Conservation (phyloP, 2,329 filamentous ascomycete genomes). For the Epichloe sylvatica region DNA sequence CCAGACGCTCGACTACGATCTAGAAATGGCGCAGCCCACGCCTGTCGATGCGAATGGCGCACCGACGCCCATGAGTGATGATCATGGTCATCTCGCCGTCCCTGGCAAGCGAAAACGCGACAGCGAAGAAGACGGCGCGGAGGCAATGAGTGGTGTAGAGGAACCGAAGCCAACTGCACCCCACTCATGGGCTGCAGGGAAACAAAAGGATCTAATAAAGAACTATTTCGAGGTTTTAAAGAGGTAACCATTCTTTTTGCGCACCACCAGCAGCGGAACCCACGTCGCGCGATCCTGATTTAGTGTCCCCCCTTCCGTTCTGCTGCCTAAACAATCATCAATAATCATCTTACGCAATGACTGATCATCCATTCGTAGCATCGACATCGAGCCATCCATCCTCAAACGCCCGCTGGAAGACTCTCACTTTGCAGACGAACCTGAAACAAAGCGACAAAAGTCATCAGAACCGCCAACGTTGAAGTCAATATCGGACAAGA, state of each 20-base stretch:
- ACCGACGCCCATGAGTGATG: conserved; percentile 19
- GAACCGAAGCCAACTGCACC: conserved; percentile 12
- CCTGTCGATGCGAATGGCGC: conserved; percentile 28
- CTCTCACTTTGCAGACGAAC: conserved; percentile 31
- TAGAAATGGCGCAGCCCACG: conserved; percentile 29
- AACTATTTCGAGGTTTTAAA: conserved; percentile 24
- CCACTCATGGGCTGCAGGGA: conserved; percentile 13
- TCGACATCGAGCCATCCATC: conserved; percentile 40
- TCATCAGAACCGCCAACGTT: conserved; percentile 28
- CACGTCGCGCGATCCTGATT: not conserved
- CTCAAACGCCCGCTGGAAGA: conserved; percentile 39
- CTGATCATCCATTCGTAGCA: conserved; percentile 28
- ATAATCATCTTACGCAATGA: conserved; percentile 3
- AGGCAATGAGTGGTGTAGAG: conserved; percentile 15
- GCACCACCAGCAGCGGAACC: not conserved
- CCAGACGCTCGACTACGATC: conserved; percentile 11
- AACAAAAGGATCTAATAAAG: conserved; percentile 24
- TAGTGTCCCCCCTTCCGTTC: not conserved
- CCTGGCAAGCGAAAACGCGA: conserved; percentile 48
- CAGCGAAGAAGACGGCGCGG: conserved; percentile 25
- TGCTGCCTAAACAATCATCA: not conserved
- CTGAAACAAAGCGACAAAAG: conserved; percentile 47
- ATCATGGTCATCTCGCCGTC: conserved; percentile 19
- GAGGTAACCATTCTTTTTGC: conserved; percentile 19
- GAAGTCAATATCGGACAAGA: conserved; percentile 40